A percentile compares a stretch with the other conserved stretches of the same genome.
Conservation (phyloP, 1,284 basidiomycete genomes). For the Austroboletus niveus region DNA sequence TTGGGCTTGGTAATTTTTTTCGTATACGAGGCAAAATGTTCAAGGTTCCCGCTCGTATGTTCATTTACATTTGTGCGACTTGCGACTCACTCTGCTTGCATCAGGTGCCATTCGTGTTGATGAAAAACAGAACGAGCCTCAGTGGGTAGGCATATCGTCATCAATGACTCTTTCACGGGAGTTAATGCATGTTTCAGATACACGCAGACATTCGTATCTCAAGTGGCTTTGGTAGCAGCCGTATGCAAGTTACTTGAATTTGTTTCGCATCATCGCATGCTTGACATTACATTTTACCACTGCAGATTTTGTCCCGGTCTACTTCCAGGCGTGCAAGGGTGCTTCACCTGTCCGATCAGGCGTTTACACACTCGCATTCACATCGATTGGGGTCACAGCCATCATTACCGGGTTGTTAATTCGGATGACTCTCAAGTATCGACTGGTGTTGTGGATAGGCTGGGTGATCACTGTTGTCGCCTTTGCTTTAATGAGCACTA, state of each 20-base stretch:
- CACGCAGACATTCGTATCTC: slow-evolving; percentile 3
- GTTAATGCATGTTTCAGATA: slow-evolving; percentile 4
- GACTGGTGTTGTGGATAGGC: slow-evolving; percentile 8
- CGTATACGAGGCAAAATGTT: slow-evolving; percentile 8
- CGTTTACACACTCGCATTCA: slow-evolving; percentile 4
- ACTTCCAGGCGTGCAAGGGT: slow-evolving; percentile 1
- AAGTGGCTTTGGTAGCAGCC: not conserved
- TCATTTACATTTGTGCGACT: not conserved
- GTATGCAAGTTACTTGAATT: slow-evolving; percentile 5
- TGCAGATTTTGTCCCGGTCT: slow-evolving; percentile 12
- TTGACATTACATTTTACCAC: not conserved
- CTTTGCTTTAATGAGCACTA: slow-evolving; percentile 6
- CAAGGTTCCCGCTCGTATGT: slow-evolving; percentile 13
- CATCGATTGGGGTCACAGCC: not conserved
- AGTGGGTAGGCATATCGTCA: slow-evolving; percentile 9
- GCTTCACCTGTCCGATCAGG: slow-evolving; percentile 7
- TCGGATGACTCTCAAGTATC: slow-evolving; percentile 1
- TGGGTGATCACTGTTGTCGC: slow-evolving; percentile 1
- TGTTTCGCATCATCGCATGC: not conserved
- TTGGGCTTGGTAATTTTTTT: slow-evolving; percentile 9
- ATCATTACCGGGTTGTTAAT: slow-evolving; percentile 6
- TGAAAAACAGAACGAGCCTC: slow-evolving; percentile 15
- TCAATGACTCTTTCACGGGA: not conserved
- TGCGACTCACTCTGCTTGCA: not conserved
- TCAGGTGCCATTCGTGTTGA: slow-evolving; percentile 12